These are phyloP conservation scores for Haberlea rhodopensis DNA, from an alignment of 257 asterid genomes.

Conservation along the genomic window DNA sequence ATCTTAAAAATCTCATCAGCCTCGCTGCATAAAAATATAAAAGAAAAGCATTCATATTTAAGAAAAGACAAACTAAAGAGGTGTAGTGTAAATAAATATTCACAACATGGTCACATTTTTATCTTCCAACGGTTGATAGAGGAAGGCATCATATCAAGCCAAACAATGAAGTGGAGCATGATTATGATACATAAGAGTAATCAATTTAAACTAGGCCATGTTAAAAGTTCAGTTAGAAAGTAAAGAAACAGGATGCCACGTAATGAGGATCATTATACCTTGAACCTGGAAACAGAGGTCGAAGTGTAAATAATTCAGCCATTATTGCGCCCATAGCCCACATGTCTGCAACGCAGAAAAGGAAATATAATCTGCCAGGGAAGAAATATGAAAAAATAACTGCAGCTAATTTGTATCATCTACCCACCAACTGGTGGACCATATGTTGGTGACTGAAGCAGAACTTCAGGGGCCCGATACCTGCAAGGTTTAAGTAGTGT, in stretches of 20 bases:
- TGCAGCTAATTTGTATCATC: conserved; percentile 12
- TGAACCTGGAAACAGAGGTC: conserved; percentile 68
- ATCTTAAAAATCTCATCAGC: conserved; percentile 64
- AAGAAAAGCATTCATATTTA: conserved; percentile 10
- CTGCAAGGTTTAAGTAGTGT: conserved; percentile 34
- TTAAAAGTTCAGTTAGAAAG: not conserved
- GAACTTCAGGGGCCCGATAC: conserved; percentile 45
- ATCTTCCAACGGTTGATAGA: not conserved
- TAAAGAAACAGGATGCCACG: conserved; percentile 1
- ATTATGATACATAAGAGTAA: not conserved
- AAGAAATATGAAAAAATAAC: not conserved
- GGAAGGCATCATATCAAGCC: not conserved
- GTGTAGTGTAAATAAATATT: not conserved
- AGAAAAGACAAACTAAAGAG: not conserved
- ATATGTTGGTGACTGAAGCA: conserved; percentile 26
- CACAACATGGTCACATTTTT: not conserved
- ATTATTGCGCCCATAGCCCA: conserved; percentile 89
- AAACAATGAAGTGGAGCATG: not conserved
- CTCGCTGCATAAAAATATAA: conserved; percentile 42
- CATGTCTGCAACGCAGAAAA: conserved; percentile 46
- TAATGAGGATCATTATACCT: conserved; percentile 35
- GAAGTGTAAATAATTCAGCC: conserved; percentile 65
- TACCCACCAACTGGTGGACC: conserved; percentile 46
- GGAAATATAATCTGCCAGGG: conserved; percentile 13
- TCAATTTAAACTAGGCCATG: conserved; percentile 11